These are phyloP conservation scores for Cupressus sempervirens DNA, from an alignment of 75 land plant genomes.

Conservation along the genomic window DNA sequence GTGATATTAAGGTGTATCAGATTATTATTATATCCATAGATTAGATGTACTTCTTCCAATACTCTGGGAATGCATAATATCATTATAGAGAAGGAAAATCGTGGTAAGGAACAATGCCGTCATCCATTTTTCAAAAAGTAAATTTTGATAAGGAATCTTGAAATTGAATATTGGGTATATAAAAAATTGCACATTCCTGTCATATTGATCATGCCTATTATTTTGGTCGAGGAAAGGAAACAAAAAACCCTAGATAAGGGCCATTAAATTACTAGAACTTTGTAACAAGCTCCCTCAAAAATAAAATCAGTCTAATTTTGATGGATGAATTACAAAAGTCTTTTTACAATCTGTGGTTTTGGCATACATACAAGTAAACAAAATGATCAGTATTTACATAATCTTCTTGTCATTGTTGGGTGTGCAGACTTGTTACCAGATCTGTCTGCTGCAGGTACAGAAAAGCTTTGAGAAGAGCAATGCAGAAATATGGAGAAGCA, in stretches of 20 bases:
- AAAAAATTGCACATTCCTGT: not conserved
- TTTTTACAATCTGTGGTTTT: not conserved
- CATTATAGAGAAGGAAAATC: too few species aligned
- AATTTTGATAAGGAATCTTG: not conserved
- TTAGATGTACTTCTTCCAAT: too few species aligned
- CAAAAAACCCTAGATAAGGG: not conserved
- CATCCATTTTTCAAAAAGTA: not conserved
- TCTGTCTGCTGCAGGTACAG: not conserved
- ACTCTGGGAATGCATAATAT: too few species aligned
- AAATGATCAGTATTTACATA: constrained; percentile 1
- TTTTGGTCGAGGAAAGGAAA: not conserved
- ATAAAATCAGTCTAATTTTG: not conserved
- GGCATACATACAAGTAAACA: not conserved
- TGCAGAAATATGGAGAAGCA: not conserved
- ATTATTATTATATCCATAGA: too few species aligned
- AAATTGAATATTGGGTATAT: not conserved
- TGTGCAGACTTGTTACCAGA: not conserved
- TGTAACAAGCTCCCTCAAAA: not conserved
- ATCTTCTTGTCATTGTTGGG: not conserved
- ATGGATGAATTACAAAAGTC: not conserved
- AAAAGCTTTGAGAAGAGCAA: not conserved
- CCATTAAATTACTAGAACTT: not conserved
- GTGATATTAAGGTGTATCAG: too few species aligned
- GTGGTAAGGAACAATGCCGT: not conserved
- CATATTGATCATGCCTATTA: not conserved